Evolutionary conservation across 2,329 filamentous ascomycete genomes (phyloP), one percentile per base, ranked within the genome.

Genomic region (Cladorrhinum sp.): DNA sequence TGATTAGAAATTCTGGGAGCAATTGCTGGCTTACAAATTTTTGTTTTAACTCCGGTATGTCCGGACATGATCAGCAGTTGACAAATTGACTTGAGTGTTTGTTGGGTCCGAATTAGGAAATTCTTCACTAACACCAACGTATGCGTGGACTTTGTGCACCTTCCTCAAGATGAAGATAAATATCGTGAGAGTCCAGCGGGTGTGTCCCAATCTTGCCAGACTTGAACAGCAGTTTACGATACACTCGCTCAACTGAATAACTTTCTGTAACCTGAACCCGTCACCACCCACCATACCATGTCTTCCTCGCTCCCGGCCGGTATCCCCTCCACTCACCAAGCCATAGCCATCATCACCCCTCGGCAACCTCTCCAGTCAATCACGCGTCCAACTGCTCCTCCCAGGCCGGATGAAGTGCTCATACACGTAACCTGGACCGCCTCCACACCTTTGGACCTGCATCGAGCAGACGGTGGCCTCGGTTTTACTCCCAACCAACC

Each of bases 361-460:
- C 65, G 67, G 14, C 58, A 64, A 1, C 69, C 71, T 8, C 67
- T 72, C 23, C 42, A 64, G 10, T 66, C 68, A 55, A 51, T 67
- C 60, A 57, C 64, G 26, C 57, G 62, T 4, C 69, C 71, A 3
- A 74, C 72, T 14, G 42, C 70, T 36, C 56, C 70, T 4, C 79
- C 80, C 0, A 62, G 65, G 1, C 67, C 70, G 1, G 76, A 79
- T 36, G 80, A 88, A 70, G 78, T 86, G 33, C 76, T 80, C 16
- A 72, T 88, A 46, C 78, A 75, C 24, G 80, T 84, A 9, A 73
- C 80, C 60, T 88, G 82, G 82, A 85, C 83, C 1, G 79, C 83
- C 2, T 86, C 84, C 1, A 84, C 82, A 1, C 86, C 86, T 0
- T 74, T 88, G 0, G 84, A 88, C 65, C 73, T 88, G 5, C 86